Base-by-base conservation (phyloP, 176 grass and related monocot species). In the Triticum urartu region DNA sequence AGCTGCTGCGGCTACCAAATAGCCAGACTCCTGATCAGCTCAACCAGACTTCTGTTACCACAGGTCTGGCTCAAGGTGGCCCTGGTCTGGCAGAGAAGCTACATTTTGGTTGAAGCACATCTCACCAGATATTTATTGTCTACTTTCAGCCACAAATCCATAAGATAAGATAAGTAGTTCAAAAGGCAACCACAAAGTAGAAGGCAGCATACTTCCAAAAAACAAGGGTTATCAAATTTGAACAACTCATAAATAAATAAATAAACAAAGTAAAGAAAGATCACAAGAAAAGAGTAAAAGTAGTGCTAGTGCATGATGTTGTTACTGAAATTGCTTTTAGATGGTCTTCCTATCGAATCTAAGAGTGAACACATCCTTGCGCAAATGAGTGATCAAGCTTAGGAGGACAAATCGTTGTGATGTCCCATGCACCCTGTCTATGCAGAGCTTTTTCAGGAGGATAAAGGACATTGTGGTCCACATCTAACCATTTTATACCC, bases 51-150 rank as follows among this genome's bases (percentile, higher is more conserved):
- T 61, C 13, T 47, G 18, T 61, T 35, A 78, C 25, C 21, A 52
- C 45, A 83, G 4, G 62, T 88, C 22, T 78, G 20, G 26, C 68
- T 75, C 61, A 76, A 43, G 42, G 20, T 78, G 86, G 36, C 62
- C 80, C 65, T 78, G 50, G 86, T 83, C 48, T 77, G 33, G 35
- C 36, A 78, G 72, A 71, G 28, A 73, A 83, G 79, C 87, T 78
- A 78, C n/a, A 39, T 63, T 68, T 87, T 68, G 25, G 25, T 78
- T 47, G 36, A 78, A 87, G 45, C 80, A 78, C 73, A 18, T 35
- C 22, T 72, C 12, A 42, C 81, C 81, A 84, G 65, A 79, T 79
- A 59, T 79, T 11, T 9, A 79, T 70, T 38, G 28, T 79, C 65
- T 58, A 79, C 21, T 73, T 84, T 52, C 72, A 72, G 64, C 75